phyloP scores from a whole-genome alignment of 805 yeast genomes.

The Ogataea saltuana region DNA sequence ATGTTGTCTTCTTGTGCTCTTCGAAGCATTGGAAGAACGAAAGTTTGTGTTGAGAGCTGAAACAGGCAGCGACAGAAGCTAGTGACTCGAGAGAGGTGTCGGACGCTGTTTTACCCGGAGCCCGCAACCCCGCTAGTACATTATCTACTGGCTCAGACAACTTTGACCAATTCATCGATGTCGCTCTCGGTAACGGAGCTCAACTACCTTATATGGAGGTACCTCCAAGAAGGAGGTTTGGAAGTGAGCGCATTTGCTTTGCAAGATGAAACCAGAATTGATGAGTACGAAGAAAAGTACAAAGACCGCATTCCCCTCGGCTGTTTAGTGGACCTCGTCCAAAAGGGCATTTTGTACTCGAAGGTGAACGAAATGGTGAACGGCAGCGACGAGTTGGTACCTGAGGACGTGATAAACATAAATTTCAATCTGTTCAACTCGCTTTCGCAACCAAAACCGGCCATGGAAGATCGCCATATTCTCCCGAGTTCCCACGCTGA shows the following conservation, averaged over 20 bases:
- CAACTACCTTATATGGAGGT: constrained; percentile 91
- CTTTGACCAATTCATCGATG: constrained; percentile 42
- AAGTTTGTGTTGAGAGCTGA: not conserved
- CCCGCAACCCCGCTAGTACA: constrained; percentile 3
- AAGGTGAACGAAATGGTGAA: constrained; percentile 61
- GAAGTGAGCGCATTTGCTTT: constrained; percentile 80
- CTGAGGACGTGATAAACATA: constrained; percentile 31
- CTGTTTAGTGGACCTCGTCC: constrained; percentile 75
- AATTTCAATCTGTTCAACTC: constrained; percentile 58
- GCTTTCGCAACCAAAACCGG: constrained; percentile 28
- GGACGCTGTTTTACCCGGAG: not conserved
- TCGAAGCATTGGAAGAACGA: not conserved
- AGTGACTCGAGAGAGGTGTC: not conserved
- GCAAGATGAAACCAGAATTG: constrained; percentile 68
- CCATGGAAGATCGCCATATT: constrained; percentile 12
- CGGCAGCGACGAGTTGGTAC: constrained; percentile 12
- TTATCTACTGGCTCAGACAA: constrained; percentile 1
- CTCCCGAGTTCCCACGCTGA: constrained; percentile 6
- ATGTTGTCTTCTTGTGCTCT: not conserved
- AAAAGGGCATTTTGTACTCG: constrained; percentile 80
- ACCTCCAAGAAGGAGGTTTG: constrained; percentile 80
- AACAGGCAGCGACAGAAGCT: not conserved
- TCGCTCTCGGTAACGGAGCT: constrained; percentile 80
- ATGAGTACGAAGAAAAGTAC: constrained; percentile 53
- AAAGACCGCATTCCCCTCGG: constrained; percentile 69